Base-by-base conservation (phyloP, 768 basidiomycete species). In the Dictyophora rubrovolvata region DNA sequence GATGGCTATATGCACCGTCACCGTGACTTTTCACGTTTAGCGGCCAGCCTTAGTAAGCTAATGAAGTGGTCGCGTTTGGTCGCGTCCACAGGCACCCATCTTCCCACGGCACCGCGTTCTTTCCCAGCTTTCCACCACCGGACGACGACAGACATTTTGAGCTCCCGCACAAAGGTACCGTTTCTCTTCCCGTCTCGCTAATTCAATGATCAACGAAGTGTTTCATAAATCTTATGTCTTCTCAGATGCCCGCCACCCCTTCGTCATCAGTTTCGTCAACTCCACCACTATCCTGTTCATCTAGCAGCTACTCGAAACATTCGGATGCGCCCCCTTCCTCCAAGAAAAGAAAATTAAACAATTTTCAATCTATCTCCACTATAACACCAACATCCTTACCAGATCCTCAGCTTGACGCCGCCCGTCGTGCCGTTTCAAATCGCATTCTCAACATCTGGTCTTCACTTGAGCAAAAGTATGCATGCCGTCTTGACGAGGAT, bases 401-500 rank as follows among this genome's bases (percentile, higher is more conserved):
- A 9, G 50, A 59, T 36, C 33, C 49, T 8, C 48, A 83, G 62
- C 70, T 83, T 20, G 70, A 81, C 55, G 75, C 77, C 36, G 82
- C 81, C 36, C 75, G 85, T 48, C 75, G 80, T 55, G 84, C 79
- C 8, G 81, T 81, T 0, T 74, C 77, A 5, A 69, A 74, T 63
- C 82, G 84, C 2, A 72, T 89, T 37, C 71, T 81, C 21, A 77
- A 79, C 63, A 72, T 80, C 14, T 89, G 89, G 88, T 74, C 79
- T 23, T 75, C 79, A 54, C 79, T 91, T 3, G 87, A 80, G 2
- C 81, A 85, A 52, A 79, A 86, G 22, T 86, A 89, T 66, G 76
- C 79, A 35, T 77, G 80, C 54, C 76, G 77, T 48, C 71, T 88
- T 42, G 86, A 87, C 63, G 84, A 90, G 65, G 89, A 91, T 69